A percentile compares a stretch with the other conserved stretches of the same genome.
phyloP scores from a whole-genome alignment of 176 grass and related monocot genomes.

The Ananas comosus region DNA sequence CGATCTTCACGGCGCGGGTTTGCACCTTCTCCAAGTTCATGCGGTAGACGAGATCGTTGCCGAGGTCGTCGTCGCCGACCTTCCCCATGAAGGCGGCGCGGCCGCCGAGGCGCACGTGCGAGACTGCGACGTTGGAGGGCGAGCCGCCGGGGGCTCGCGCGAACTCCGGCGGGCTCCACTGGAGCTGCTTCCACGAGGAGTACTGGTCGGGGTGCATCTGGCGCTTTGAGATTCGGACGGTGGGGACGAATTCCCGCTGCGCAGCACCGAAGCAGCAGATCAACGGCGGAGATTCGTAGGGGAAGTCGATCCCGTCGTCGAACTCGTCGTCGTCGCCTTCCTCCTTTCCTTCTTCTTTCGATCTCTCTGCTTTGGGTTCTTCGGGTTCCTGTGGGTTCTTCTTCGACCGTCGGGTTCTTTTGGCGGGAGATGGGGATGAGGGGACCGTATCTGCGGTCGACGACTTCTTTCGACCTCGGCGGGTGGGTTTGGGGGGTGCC shows the following conservation, averaged over 20 bases:
- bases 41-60: conserved; percentile 57
- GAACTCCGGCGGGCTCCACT: conserved; percentile 87
- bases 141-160: conserved; percentile 63
- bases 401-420: conserved; percentile 8
- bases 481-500: conserved; percentile 16
- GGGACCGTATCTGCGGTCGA: not conserved
- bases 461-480: conserved; percentile 19
- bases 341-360: not conserved
- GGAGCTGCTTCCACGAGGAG: conserved; percentile 63
- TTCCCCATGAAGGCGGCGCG: conserved; percentile 69
- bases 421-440: not conserved
- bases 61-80: conserved; percentile 78
- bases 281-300: conserved; percentile 40
- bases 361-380: not conserved
- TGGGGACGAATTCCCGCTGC: conserved; percentile 75
- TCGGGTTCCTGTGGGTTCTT: conserved; percentile 8
- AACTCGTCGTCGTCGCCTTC: conserved; percentile 1
- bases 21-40: conserved; percentile 73
- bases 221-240: conserved; percentile 65
- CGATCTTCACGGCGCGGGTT: conserved; percentile 56
- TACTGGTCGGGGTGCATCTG: conserved; percentile 81
- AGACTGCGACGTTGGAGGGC: conserved; percentile 65
- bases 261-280: conserved; percentile 74
- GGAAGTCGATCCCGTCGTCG: conserved; percentile 23
- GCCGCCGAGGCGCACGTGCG: conserved; percentile 55